A percentile compares a stretch with the other conserved stretches of the same genome.
phyloP scores from a whole-genome alignment of 1,139 yeast genomes.

The Debaryomyces coudertii region DNA sequence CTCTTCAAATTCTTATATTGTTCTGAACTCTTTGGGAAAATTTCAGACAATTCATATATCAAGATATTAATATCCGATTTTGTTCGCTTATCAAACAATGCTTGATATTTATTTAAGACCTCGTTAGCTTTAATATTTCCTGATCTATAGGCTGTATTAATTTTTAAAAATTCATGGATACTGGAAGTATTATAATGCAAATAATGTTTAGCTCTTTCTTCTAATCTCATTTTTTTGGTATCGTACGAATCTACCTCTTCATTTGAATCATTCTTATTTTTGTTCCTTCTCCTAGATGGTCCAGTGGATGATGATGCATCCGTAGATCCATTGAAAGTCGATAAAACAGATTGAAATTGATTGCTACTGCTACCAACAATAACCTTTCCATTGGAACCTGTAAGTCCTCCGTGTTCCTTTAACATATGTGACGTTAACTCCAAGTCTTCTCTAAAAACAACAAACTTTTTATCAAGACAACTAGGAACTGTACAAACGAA shows the following conservation, averaged over 20 bases:
- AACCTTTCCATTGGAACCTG: constrained; percentile 48
- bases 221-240: constrained; percentile 64
- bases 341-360: constrained; percentile 67
- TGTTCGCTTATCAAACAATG: constrained; percentile 48
- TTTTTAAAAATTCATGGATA: constrained; percentile 50
- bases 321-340: constrained; percentile 49
- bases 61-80: constrained; percentile 55
- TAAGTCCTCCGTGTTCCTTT: constrained; percentile 71
- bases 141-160: constrained; percentile 53
- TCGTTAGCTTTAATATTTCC: constrained; percentile 52
- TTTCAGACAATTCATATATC: constrained; percentile 58
- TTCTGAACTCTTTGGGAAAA: constrained; percentile 46
- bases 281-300: constrained; percentile 11
- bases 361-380: constrained; percentile 45
- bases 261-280: constrained; percentile 13
- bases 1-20: constrained; percentile 30
- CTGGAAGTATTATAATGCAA: constrained; percentile 55
- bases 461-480: constrained; percentile 90
- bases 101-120: constrained; percentile 52
- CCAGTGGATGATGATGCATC: constrained; percentile 17
- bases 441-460: constrained; percentile 84
- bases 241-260: constrained; percentile 50
- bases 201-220: constrained; percentile 84
- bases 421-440: constrained; percentile 90
- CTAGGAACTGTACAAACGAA: constrained; percentile 75